Base-by-base conservation (phyloP, 768 basidiomycete species). In the Hortiboletus flavorubellus region DNA sequence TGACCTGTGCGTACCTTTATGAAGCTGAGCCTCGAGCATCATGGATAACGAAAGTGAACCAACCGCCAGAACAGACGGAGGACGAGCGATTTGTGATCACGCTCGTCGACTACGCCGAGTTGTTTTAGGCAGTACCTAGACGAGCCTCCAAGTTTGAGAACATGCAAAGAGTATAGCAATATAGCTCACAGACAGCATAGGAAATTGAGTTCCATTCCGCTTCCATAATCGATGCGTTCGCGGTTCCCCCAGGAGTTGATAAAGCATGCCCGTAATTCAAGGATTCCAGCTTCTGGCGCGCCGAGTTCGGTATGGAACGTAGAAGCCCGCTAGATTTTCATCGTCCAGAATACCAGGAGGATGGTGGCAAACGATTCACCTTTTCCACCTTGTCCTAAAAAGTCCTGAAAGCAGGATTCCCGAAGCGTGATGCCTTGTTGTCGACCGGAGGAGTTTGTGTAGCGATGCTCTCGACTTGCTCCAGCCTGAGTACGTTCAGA, bases 201-300 rank as follows among this genome's bases (percentile, higher is more conserved):
- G 65, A 98, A 99, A 72, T 98, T 96, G 42, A 98, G 79, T 67
- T 99, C 97, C 96, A 98, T 98, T 14, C 97, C 97, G 64, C 94
- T 97, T n/a, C 97, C 97, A 72, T 99, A 99, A 72, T 99, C 97
- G 51, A 99, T 93, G 9, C 97, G 78, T 46, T 87, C 83, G 30
- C 89, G 76, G 69, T 90, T 97, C 1, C 97, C 97, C 95, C 95
- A 98, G 15, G 86, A 74, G 66, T 95, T 91, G 37, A 77, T 73
- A 65, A 98, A 89, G 68, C 98, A 99, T 0, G 76, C 78, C 2
- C 85, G 81, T 4, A 97, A 71, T 66, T 98, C 96, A 5, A 75
- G 66, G 4, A 84, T 77, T 1, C 85, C 80, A 4, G 82, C 82
- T 3, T 64, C 46, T 0, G 86, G 82, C 2, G 94, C 68, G 7